phyloP scores from a whole-genome alignment of 257 asterid species.

The Gynochthodes officinalis region DNA sequence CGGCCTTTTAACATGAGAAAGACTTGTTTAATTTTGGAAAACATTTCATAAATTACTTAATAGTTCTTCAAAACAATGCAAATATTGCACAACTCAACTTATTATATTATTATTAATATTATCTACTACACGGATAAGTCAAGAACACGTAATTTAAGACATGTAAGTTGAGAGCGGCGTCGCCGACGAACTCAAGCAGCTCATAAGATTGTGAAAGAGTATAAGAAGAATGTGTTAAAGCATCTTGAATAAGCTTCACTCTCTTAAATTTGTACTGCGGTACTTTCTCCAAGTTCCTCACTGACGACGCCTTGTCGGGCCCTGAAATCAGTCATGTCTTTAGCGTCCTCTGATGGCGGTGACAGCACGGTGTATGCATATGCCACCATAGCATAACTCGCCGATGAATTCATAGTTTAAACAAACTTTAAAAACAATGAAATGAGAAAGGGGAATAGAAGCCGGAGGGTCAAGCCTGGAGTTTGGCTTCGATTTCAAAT shows the following conservation, averaged over 20 bases:
- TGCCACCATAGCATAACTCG: neutral
- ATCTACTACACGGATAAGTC: conserved; percentile 58
- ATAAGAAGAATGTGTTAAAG: conserved; percentile 76
- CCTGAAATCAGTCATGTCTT: neutral
- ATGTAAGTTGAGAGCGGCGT: conserved; percentile 58
- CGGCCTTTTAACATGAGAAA: too few relatives aligned
- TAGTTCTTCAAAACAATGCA: too few relatives aligned
- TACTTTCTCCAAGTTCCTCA: conserved; percentile 51
- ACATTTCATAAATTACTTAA: too few relatives aligned
- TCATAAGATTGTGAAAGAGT: conserved; percentile 55
- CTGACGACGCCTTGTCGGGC: conserved; percentile 37
- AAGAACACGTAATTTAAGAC: conserved; percentile 44
- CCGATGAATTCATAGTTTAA: conserved; percentile 15
- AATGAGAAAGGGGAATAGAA: too few relatives aligned
- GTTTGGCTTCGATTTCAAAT: too few relatives aligned
- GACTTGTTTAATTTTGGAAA: too few relatives aligned
- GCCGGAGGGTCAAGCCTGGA: too few relatives aligned
- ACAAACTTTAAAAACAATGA: too few relatives aligned
- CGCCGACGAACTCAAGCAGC: conserved; percentile 88
- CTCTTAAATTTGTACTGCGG: conserved; percentile 43
- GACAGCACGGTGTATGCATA: conserved; percentile 4
- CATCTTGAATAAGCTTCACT: conserved; percentile 57
- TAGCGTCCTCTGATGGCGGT: neutral
- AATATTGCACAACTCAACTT: too few relatives aligned
- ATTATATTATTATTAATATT: too few relatives aligned